Conservation (phyloP, 257 asterid species). For the Linaria vulgaris region DNA sequence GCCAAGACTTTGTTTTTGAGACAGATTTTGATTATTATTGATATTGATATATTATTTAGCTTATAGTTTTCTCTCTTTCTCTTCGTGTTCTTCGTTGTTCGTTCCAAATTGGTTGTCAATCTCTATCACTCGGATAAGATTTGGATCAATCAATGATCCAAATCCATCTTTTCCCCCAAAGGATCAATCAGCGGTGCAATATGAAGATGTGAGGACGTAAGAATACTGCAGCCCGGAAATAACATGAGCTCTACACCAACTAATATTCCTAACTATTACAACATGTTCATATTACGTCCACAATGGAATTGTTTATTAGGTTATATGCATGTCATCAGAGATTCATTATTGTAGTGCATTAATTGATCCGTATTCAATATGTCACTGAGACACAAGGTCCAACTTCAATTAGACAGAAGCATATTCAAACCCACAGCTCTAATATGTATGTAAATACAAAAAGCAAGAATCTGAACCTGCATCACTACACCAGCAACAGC, state of each 20-base stretch:
- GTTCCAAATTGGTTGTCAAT: too few species aligned
- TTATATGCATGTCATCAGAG: slow-evolving; percentile 4
- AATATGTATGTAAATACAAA: slow-evolving; percentile 16
- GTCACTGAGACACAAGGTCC: neutral
- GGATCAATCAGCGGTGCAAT: too few species aligned
- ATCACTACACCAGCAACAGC: slow-evolving; percentile 99
- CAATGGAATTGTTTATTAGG: slow-evolving; percentile 8
- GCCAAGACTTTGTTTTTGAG: too few species aligned
- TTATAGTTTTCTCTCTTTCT: too few species aligned
- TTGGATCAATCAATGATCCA: too few species aligned
- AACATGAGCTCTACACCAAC: neutral
- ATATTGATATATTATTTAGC: too few species aligned
- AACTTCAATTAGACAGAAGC: slow-evolving; percentile 10
- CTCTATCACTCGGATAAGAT: too few species aligned
- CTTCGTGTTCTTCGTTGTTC: too few species aligned
- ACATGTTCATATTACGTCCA: slow-evolving; percentile 9
- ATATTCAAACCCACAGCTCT: slow-evolving; percentile 14
- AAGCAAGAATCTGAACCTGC: slow-evolving; percentile 54
- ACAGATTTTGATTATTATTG: too few species aligned
- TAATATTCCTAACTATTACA: neutral
- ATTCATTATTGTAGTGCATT: neutral
- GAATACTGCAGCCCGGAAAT: neutral
- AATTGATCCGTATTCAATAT: neutral
- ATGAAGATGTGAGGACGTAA: neutral
- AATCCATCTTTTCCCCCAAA: too few species aligned